A percentile compares a stretch with the other conserved stretches of the same genome.
These are phyloP conservation scores for Leishmania arabica DNA, from an alignment of 208 protist genomes.

Conservation along the genomic window DNA sequence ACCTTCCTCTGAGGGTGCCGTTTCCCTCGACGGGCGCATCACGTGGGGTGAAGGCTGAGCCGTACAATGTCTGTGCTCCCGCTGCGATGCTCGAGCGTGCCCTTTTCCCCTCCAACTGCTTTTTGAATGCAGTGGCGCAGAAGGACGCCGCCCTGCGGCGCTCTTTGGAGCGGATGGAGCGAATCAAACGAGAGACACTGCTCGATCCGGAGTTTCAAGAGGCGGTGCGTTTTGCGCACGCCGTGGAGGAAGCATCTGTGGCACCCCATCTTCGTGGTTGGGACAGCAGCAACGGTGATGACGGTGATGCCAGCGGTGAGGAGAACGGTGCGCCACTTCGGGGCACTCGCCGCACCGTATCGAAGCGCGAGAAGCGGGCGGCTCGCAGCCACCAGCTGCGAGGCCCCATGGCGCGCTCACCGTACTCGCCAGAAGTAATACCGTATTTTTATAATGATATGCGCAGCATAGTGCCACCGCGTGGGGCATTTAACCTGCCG, in stretches of 20 bases:
- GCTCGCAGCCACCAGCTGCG: constrained; percentile 18
- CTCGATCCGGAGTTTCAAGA: constrained; percentile 79
- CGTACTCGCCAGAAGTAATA: constrained; percentile 58
- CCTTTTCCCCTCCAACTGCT: constrained; percentile 65
- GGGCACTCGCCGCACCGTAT: background rate
- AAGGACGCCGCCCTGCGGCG: constrained; percentile 42
- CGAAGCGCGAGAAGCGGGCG: constrained; percentile 25
- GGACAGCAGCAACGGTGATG: background rate
- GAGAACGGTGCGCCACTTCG: background rate
- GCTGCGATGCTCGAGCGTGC: constrained; percentile 55
- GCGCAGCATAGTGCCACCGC: constrained; percentile 66
- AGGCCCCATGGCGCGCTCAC: constrained; percentile 25
- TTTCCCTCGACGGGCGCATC: background rate
- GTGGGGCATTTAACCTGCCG: constrained; percentile 70
- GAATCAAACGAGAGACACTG: constrained; percentile 71
- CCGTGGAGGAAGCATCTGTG: constrained; percentile 50
- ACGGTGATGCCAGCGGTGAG: background rate
- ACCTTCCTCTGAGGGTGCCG: background rate
- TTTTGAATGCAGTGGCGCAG: constrained; percentile 58
- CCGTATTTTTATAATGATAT: constrained; percentile 74
- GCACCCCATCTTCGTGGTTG: constrained; percentile 35
- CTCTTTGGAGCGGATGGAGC: constrained; percentile 63
- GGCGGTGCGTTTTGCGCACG: constrained; percentile 58
- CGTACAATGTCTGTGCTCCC: constrained; percentile 13
- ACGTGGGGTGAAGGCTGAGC: background rate